phyloP scores from a whole-genome alignment of 129 eudicot species.

The Tagetes erecta region DNA sequence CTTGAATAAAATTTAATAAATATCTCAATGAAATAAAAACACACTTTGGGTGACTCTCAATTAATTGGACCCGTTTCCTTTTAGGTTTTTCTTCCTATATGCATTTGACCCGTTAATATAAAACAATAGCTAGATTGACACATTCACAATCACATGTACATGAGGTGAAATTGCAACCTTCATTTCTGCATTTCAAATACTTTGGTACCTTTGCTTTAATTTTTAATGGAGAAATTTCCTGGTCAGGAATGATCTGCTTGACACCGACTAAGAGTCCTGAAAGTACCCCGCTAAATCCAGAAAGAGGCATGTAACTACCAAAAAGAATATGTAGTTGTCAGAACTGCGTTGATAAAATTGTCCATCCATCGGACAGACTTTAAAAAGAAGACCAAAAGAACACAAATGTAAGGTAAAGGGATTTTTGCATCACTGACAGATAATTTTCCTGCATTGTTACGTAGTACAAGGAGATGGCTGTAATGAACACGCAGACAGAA shows the following conservation, averaged over 20 bases:
- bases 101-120: background rate
- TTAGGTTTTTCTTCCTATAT: background rate
- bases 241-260: constrained; percentile 92
- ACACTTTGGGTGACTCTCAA: background rate
- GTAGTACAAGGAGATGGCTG: constrained; percentile 85
- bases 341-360: constrained; percentile 16
- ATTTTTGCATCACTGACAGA: constrained; percentile 59
- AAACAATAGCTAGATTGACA: background rate
- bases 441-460: constrained; percentile 68
- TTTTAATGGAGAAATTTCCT: constrained; percentile 65
- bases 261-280: constrained; percentile 85
- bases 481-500: constrained; percentile 77
- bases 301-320: constrained; percentile 81
- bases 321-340: constrained; percentile 20
- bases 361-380: background rate
- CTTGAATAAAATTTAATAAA: background rate
- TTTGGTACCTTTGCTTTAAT: constrained; percentile 71
- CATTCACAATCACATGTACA: background rate
- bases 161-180: background rate
- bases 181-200: background rate
- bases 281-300: constrained; percentile 95
- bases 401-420: constrained; percentile 8
- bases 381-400: constrained; percentile 20
- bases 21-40: background rate
- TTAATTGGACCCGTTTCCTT: constrained; percentile 6